Base-by-base conservation (phyloP, 169 alveolate species). In the Plasmodium gallinaceum region DNA sequence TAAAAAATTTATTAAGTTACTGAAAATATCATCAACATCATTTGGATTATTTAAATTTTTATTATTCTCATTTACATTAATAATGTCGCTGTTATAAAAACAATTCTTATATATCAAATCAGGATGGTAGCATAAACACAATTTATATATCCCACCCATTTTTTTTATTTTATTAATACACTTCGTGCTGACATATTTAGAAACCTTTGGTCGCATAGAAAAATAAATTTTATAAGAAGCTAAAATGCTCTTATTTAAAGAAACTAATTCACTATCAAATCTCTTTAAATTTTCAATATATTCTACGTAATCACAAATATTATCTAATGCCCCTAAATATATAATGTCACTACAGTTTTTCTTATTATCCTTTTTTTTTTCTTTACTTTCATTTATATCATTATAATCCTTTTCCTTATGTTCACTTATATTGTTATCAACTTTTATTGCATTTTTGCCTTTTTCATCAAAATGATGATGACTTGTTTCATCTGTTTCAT, bases 81-180 rank as follows among this genome's bases (percentile, higher is more conserved):
- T 14, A 12, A 61, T 2, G 9, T 61, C 43, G 4, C 20, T 61
- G 12, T 43, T 26, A 10, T 7, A 18, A 37, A 32, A 5, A 3
- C 8, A 12, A 18, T 45, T 22, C 16, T 62, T 52, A 14, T 75
- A 69, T 37, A 64, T 60, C 7, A 45, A 71, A 20, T 88, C 46
- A 0, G 91, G 88, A 7, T 88, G 90, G 18, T 39, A 62, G 5
- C 45, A 98, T 18, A 96, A 72, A 48, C 90, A 78, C 43, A 92
- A 73, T 24, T 88, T 92, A 64, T 92, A 88, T 7, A 92, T 57
- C 6, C 92, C 90, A 5, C 94, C 94, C 7, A 88, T 85, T 65
- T 88, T 92, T 37, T 83, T 83, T 24, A 83, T 66, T 69, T 68
- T 83, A 9, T 83, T 83, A 10, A 83, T 42, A 37, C 80, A 83